Base-by-base conservation (phyloP, 106 monocot genomes). In the Apostasia ramifera region DNA sequence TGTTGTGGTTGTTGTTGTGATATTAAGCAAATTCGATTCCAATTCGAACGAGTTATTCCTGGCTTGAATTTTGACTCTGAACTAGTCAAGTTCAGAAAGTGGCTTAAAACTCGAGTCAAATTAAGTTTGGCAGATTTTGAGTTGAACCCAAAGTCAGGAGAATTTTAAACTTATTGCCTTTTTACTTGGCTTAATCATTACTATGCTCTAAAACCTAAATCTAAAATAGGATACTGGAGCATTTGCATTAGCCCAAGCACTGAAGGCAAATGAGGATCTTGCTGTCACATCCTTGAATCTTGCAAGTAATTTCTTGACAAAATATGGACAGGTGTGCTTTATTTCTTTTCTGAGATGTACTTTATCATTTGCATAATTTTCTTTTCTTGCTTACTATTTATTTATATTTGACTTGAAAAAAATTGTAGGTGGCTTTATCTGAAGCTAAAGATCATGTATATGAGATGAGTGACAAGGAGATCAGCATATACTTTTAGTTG, bases 251-350 rank as follows among this genome's bases (percentile, higher is more conserved):
- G 97, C 97, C 54, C 92, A 85, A 73, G 92, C 97, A 66, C 89
- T 92, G 43, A 98, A 98, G 77, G 86, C 97, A 2, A 97, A 97
- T 69, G 95, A 89, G 79, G 95, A 97, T 79, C 26, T 97, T 60
- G 80, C 85, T 1, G 76, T 97, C 37, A 70, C 81, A 43, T 92
- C 78, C 14, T 76, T 97, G 61, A 92, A 97, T 72, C 89, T 97
- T 57, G 70, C 89, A n/a, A 97, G 80, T 82, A 97, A 97, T 72
- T 89, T 97, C 71, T 80, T 97, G 40, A 97, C 97, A 37, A 97
- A 92, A 87, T 92, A 81, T 57, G 97, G 95, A 66, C 86, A 92
- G 92, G 92, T 89, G 38, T 66, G 71, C 11, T 44, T 11, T 68
- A 2, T 58, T 45, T 56, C 44, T 47, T 68, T 55, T 6, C 38